These are phyloP conservation scores for Xylaria castorea DNA, from an alignment of 495 filamentous ascomycete genomes.

Conservation along the genomic window DNA sequence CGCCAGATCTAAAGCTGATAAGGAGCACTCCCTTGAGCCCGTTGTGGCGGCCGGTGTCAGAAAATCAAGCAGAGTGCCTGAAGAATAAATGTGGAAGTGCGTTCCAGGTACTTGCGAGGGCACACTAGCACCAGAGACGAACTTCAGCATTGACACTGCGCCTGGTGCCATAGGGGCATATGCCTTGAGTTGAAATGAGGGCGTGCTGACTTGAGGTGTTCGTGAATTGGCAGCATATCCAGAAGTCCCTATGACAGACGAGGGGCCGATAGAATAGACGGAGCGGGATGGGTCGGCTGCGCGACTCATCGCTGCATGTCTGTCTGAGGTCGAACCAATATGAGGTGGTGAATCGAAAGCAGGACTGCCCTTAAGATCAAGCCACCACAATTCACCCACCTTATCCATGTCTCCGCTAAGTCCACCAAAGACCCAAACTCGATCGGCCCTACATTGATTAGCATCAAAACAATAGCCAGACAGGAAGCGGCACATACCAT, in stretches of 20 bases:
- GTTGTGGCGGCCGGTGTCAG: conserved; percentile 90
- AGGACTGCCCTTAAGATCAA: conserved; percentile 89
- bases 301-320: conserved; percentile 42
- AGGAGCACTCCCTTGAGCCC: conserved; percentile 79
- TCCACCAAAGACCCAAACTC: conserved; percentile 97
- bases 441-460: conserved; percentile 58
- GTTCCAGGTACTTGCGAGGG: conserved; percentile 87
- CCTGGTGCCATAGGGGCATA: conserved; percentile 76
- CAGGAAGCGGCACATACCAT: conserved; percentile 54
- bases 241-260: conserved; percentile 62
- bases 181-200: conserved; percentile 70
- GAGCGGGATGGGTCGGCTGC: conserved; percentile 51
- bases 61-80: conserved; percentile 89
- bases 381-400: conserved; percentile 92
- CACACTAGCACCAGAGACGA: conserved; percentile 85
- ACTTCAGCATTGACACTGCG: conserved; percentile 86
- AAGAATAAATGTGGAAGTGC: conserved; percentile 94
- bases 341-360: conserved; percentile 77
- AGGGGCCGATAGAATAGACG: conserved; percentile 46
- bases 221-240: conserved; percentile 90
- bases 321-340: conserved; percentile 68
- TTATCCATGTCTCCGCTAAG: conserved; percentile 95
- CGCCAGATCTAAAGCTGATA: conserved; percentile 85
- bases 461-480: not conserved
- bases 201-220: conserved; percentile 79